A percentile compares a stretch with the other conserved stretches of the same genome.
Evolutionary conservation across 2,329 filamentous ascomycete species (phyloP).

Genomic region (Hypoxylon sp.): DNA sequence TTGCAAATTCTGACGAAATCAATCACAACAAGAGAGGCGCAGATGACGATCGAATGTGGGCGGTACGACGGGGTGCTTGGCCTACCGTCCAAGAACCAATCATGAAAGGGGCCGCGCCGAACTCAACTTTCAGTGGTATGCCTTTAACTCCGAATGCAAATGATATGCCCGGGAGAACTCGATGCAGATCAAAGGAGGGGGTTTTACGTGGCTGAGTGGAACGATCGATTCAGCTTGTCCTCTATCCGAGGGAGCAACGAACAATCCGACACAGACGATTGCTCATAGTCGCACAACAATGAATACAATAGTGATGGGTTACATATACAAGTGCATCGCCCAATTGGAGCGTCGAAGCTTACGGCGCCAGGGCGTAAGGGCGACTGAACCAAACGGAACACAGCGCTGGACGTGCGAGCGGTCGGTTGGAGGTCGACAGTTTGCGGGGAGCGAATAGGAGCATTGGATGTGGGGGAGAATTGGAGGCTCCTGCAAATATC

Average conservation of each 20-base stretch:
- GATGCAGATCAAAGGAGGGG: slow-evolving; percentile 27
- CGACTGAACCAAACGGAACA: slow-evolving; percentile 37
- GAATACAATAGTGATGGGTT: slow-evolving; percentile 26
- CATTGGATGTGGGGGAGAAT: slow-evolving; percentile 41
- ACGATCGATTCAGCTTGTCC: slow-evolving; percentile 25
- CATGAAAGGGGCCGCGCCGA: slow-evolving; percentile 21
- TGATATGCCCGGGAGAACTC: slow-evolving; percentile 29
- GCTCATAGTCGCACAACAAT: slow-evolving; percentile 25
- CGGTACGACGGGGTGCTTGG: slow-evolving; percentile 28
- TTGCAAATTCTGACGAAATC: slow-evolving; percentile 46
- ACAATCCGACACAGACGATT: slow-evolving; percentile 28
- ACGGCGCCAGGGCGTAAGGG: slow-evolving; percentile 29
- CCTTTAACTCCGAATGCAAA: slow-evolving; percentile 27
- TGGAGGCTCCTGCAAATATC: slow-evolving; percentile 42
- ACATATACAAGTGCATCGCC: slow-evolving; percentile 21
- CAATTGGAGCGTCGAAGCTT: slow-evolving; percentile 32
- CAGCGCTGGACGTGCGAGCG: slow-evolving; percentile 25
- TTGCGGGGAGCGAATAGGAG: slow-evolving; percentile 37
- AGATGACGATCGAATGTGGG: slow-evolving; percentile 35
- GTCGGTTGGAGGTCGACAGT: slow-evolving; percentile 32
- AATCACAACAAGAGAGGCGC: slow-evolving; percentile 36
- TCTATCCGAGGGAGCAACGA: slow-evolving; percentile 33
- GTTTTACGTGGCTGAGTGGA: slow-evolving; percentile 25
- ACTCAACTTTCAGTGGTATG: slow-evolving; percentile 32
- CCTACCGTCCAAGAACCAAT: slow-evolving; percentile 29